Evolutionary conservation across 2,329 filamentous ascomycete genomes (phyloP), one percentile per base, ranked within the genome.

Genomic region (Trichoderma koningiopsis): DNA sequence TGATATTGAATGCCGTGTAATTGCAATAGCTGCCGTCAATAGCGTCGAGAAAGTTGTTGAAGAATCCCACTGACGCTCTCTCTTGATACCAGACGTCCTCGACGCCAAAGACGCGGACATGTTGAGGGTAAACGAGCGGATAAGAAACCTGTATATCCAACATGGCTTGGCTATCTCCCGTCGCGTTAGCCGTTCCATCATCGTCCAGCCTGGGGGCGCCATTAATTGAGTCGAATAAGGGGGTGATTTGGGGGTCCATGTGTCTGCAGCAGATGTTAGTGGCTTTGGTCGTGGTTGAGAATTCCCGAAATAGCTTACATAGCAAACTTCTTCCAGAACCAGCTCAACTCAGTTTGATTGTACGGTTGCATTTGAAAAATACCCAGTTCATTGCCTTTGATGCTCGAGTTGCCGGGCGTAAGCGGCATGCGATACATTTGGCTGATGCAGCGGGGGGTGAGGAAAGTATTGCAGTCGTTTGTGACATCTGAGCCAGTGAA

Each of bases 61-160:
- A 82, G 73, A 37, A 58, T 3, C 62, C 62, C 13, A 24, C 7
- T 3, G 43, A 35, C 22, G 43, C 8, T n/a, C 3, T 3, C 2
- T 56, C 16, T 56, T 65, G n/a, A 3, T 13, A 53, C 16, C 29
- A 29, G 27, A 43, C 31, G 33, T 65, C 61, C 0, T 65, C 61
- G 4, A 56, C 81, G 72, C 83, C 80, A 72, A 78, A 84, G 1
- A 83, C 73, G 4, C 82, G 81, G 0, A 82, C 76, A 22, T 78
- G 79, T 72, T 86, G 84, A 1, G 85, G 85, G 74, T 81, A 86
- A 71, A 87, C 82, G 65, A 87, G 76, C 0, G 84, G 82, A 66
- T 83, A 83, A 10, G 79, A 77, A 33, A 83, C 77, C 68, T 83
- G 74, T 65, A 86, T 84, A 71, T 88, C 86, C 6, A 88, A 80